Evolutionary conservation across 352 stramenopile species (phyloP).

Genomic region (Phytophthora lateralis): DNA sequence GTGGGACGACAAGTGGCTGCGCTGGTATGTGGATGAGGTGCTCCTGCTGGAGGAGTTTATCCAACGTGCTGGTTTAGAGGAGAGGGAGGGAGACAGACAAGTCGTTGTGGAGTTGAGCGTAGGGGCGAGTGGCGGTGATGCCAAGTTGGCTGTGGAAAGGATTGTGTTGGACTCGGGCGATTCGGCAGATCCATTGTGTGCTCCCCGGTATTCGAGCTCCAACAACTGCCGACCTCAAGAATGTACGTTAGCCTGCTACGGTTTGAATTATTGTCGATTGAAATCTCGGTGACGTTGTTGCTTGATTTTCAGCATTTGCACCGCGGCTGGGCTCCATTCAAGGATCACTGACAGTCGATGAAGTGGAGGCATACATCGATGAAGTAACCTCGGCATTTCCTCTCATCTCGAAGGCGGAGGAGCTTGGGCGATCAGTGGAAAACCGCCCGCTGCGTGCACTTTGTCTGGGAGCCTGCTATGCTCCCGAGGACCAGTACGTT

Average conservation of each 20-base stretch:
- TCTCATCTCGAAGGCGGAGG: slow-evolving; percentile 52
- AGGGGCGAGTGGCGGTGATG: not conserved
- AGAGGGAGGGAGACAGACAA: not conserved
- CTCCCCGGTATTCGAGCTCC: slow-evolving; percentile 35
- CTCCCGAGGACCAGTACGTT: slow-evolving; percentile 14
- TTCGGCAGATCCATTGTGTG: slow-evolving; percentile 37
- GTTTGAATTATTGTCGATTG: not conserved
- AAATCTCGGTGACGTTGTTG: not conserved
- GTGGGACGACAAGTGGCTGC: slow-evolving; percentile 60
- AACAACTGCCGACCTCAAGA: slow-evolving; percentile 53
- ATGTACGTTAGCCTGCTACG: slow-evolving; percentile 29
- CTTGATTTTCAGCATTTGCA: slow-evolving; percentile 35
- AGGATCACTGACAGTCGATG: slow-evolving; percentile 62
- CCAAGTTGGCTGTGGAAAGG: slow-evolving; percentile 25
- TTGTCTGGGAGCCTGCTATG: slow-evolving; percentile 64
- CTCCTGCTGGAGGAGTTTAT: slow-evolving; percentile 56
- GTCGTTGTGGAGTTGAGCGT: slow-evolving; percentile 41
- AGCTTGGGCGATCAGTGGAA: slow-evolving; percentile 66
- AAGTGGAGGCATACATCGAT: slow-evolving; percentile 68
- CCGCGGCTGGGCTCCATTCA: slow-evolving; percentile 65
- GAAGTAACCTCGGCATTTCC: slow-evolving; percentile 45
- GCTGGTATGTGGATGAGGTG: slow-evolving; percentile 60
- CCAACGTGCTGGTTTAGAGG: not conserved
- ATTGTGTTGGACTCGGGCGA: slow-evolving; percentile 34
- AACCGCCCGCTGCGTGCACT: slow-evolving; percentile 64